Evolutionary conservation across 2,329 filamentous ascomycete genomes (phyloP).

Genomic region (Emergomyces africanus): DNA sequence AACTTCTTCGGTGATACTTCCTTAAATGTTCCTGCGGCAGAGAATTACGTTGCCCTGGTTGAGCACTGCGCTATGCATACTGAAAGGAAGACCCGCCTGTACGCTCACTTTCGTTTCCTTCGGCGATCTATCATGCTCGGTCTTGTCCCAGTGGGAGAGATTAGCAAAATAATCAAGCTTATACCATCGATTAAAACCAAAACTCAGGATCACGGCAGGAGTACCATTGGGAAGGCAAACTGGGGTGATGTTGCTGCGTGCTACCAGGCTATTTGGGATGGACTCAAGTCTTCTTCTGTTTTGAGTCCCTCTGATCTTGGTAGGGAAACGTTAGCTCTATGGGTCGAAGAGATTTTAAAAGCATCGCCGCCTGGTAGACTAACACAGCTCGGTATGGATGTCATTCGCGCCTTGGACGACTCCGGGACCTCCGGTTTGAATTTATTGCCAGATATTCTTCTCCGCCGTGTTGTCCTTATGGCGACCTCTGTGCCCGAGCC

Average conservation of each 20-base stretch:
- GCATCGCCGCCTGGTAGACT: conserved; percentile 6
- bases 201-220: conserved; percentile 5
- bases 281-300: conserved; percentile 24
- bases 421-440: background rate
- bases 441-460: conserved; percentile 14
- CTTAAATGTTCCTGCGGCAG: conserved; percentile 23
- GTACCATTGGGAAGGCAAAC: conserved; percentile 5
- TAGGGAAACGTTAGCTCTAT: conserved; percentile 17
- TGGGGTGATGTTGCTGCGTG: conserved; percentile 12
- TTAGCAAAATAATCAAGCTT: conserved; percentile 20
- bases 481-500: background rate
- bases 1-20: conserved; percentile 24
- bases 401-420: conserved; percentile 11
- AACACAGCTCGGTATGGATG: conserved; percentile 17
- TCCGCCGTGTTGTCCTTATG: conserved; percentile 14
- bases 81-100: conserved; percentile 10
- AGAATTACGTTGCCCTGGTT: conserved; percentile 23
- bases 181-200: conserved; percentile 13
- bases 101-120: conserved; percentile 16
- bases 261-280: conserved; percentile 25
- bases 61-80: conserved; percentile 15
- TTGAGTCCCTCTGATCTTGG: conserved; percentile 22
- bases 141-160: conserved; percentile 20
- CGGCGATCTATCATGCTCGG: conserved; percentile 23
- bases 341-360: conserved; percentile 20